phyloP scores from a whole-genome alignment of 202 grass and related monocot species.

The Dendrocalamus latiflorus region DNA sequence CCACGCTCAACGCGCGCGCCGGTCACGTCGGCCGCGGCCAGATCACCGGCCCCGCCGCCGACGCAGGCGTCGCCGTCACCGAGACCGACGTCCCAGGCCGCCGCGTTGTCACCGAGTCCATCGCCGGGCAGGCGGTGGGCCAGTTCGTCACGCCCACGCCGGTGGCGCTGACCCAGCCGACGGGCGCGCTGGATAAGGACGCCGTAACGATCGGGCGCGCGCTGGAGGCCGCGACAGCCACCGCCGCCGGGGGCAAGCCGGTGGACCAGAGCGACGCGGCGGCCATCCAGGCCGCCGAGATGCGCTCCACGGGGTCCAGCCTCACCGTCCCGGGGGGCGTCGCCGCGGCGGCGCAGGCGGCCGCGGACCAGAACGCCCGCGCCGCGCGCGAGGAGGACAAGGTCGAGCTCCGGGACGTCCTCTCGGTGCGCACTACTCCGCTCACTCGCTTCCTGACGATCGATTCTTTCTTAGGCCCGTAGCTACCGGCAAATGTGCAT shows the following conservation, averaged over 20 bases:
- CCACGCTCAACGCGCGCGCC: constrained; percentile 20
- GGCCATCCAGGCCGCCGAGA: no score
- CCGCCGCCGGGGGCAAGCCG: no score
- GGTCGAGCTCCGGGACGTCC: constrained; percentile 41
- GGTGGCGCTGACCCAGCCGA: not conserved
- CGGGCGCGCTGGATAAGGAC: not conserved
- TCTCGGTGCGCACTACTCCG: not conserved
- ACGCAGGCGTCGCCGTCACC: constrained; percentile 34
- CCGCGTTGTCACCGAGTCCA: constrained; percentile 50
- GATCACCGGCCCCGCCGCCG: constrained; percentile 21
- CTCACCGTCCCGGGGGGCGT: no score
- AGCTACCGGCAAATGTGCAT: not conserved
- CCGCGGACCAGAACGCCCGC: no score
- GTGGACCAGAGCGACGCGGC: no score
- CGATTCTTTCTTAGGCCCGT: not conserved
- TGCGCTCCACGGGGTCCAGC: no score
- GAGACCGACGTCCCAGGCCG: constrained; percentile 33
- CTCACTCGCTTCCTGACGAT: no score
- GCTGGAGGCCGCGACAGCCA: no score
- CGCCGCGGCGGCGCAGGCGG: no score
- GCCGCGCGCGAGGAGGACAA: no score
- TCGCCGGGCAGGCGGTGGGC: constrained; percentile 46
- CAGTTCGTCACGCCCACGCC: constrained; percentile 7
- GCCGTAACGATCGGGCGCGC: constrained; percentile 37
- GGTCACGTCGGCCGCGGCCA: constrained; percentile 30